A percentile compares a stretch with the other conserved stretches of the same genome.
phyloP scores from a whole-genome alignment of 78 protist genomes.

The Acrasis kona region DNA sequence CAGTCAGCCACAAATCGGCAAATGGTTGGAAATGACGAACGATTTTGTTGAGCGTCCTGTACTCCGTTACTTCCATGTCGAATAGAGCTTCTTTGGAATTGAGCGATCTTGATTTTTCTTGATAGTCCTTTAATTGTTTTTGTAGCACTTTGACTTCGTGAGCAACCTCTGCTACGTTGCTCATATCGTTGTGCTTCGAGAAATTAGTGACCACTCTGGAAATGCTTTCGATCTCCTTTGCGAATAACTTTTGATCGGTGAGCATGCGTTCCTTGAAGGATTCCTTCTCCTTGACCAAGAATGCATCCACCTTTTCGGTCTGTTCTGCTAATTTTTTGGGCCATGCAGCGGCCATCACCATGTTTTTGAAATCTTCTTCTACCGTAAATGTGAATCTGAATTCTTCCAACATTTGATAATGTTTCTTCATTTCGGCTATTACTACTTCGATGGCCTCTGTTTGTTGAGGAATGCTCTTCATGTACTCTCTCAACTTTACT shows the following conservation, averaged over 20 bases:
- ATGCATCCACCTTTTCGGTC: slow-evolving; percentile 10
- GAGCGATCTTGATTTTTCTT: slow-evolving; percentile 10
- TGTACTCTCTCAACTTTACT: not conserved
- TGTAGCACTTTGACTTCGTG: slow-evolving; percentile 35
- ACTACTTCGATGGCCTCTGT: not conserved
- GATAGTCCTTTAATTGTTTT: not conserved
- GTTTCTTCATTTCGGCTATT: slow-evolving; percentile 11
- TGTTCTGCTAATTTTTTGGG: not conserved
- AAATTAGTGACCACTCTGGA: slow-evolving; percentile 9
- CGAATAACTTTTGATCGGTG: slow-evolving; percentile 31
- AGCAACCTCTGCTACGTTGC: slow-evolving; percentile 28
- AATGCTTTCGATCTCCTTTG: slow-evolving; percentile 16
- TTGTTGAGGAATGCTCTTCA: slow-evolving; percentile 2
- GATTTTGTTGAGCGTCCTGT: slow-evolving; percentile 4
- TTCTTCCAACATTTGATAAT: slow-evolving; percentile 37
- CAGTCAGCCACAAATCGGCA: slow-evolving; percentile 59
- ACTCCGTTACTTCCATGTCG: slow-evolving; percentile 34
- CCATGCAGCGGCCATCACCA: slow-evolving; percentile 20
- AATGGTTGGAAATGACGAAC: slow-evolving; percentile 59
- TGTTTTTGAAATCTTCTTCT: slow-evolving; percentile 30
- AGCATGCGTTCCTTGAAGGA: slow-evolving; percentile 14
- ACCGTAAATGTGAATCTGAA: slow-evolving; percentile 4
- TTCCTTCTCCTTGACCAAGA: slow-evolving; percentile 19
- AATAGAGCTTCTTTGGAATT: slow-evolving; percentile 56
- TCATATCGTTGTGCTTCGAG: slow-evolving; percentile 27